phyloP scores from a whole-genome alignment of 306 rosid species.

The Trifolium fragiferum region DNA sequence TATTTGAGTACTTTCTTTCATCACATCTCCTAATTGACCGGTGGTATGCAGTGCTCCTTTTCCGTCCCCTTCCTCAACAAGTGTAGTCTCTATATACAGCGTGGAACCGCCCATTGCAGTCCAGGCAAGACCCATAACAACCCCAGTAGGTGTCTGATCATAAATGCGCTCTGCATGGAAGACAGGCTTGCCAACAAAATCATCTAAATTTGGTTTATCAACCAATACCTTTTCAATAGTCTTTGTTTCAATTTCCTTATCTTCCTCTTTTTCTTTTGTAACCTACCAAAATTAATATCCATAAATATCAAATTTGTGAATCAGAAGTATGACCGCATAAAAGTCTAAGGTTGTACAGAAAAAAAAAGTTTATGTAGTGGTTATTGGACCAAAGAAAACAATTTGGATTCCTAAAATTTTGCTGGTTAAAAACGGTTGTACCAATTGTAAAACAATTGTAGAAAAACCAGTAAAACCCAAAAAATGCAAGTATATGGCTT shows the following conservation, averaged over 20 bases:
- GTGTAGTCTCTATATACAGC: conserved; percentile 84
- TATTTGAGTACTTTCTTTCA: conserved; percentile 99
- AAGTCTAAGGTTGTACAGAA: conserved; percentile 20
- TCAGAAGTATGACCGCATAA: neutral
- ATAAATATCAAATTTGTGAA: conserved; percentile 28
- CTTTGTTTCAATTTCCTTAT: conserved; percentile 49
- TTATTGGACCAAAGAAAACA: conserved; percentile 3
- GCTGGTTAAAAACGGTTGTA: conserved; percentile 21
- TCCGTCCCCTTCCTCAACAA: conserved; percentile 86
- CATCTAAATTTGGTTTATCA: conserved; percentile 64
- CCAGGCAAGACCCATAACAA: conserved; percentile 99
- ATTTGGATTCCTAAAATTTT: conserved; percentile 18
- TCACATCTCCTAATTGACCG: conserved; percentile 99
- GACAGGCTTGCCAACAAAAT: conserved; percentile 95
- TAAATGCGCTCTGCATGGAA: conserved; percentile 97
- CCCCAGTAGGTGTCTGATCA: conserved; percentile 84
- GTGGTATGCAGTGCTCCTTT: conserved; percentile 79
- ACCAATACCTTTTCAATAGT: conserved; percentile 61
- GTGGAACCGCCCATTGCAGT: conserved; percentile 99
- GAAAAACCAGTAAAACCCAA: conserved; percentile 10
- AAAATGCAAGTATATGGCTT: conserved; percentile 10
- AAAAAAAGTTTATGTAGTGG: neutral
- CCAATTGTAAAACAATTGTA: conserved; percentile 6
- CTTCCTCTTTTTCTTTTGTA: conserved; percentile 45
- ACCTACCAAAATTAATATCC: conserved; percentile 57